Conservation (phyloP, 306 rosid genomes). For the Geum urbanum region DNA sequence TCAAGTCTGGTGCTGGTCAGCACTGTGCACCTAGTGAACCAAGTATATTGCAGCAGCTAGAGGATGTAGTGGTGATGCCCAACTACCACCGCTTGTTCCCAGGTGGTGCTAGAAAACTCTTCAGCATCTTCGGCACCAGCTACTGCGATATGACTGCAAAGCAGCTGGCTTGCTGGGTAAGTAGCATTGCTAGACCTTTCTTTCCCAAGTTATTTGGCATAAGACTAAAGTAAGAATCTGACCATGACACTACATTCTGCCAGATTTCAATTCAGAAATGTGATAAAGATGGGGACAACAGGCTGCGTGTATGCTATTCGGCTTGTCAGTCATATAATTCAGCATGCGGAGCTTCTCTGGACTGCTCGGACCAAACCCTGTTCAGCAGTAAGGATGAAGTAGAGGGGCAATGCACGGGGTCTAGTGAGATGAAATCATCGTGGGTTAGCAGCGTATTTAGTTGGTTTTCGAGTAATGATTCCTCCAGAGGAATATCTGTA, state of each 20-base stretch:
- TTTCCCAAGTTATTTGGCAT: not conserved
- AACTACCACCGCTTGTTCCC: constrained; percentile 91
- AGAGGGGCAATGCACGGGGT: constrained; percentile 87
- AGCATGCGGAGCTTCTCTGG: constrained; percentile 95
- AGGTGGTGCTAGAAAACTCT: constrained; percentile 86
- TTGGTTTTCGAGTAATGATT: constrained; percentile 51
- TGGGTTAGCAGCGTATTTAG: constrained; percentile 55
- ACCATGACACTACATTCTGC: not conserved
- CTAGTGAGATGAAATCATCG: constrained; percentile 61
- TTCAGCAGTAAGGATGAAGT: constrained; percentile 76
- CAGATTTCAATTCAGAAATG: constrained; percentile 97
- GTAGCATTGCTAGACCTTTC: not conserved
- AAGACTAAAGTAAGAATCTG: not conserved
- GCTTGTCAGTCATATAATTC: constrained; percentile 87
- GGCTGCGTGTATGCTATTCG: constrained; percentile 88
- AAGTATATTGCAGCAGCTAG: constrained; percentile 87
- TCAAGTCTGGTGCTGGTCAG: constrained; percentile 76
- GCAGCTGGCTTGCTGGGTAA: constrained; percentile 96
- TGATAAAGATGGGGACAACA: constrained; percentile 84
- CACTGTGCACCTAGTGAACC: constrained; percentile 97
- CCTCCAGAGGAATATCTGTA: constrained; percentile 58
- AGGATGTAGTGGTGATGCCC: constrained; percentile 94
- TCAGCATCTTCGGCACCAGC: constrained; percentile 77
- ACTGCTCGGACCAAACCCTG: constrained; percentile 90
- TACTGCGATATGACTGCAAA: constrained; percentile 88